Evolutionary conservation across 257 asterid genomes (phyloP), one percentile per base, ranked within the genome.

Genomic region (Gentiana macrophylla): DNA sequence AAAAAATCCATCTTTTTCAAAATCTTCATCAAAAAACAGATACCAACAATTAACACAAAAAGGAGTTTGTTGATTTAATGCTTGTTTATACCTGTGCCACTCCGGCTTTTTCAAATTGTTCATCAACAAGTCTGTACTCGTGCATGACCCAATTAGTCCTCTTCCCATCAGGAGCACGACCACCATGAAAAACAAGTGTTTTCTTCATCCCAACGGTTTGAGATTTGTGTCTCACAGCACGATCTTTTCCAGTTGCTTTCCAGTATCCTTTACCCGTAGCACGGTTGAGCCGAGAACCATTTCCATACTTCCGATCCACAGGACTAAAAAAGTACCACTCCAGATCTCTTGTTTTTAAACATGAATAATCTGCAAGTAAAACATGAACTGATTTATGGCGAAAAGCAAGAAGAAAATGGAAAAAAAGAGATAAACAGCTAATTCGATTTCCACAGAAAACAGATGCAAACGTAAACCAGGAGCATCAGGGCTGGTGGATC

Each of bases 131-230:
- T 65, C 97, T 71, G 61, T 89, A 89, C 79, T 89, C 97, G 6
- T 89, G 97, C 97, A 89, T 89, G 7, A 89, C 97, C 97, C 97
- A 89, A 43, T 89, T 89, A 2, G 97, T 84, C 57, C 96, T 69
- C 80, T 84, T 77, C 11, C 96, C 96, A 63, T 82, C 94, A 5
- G 96, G 96, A 35, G 96, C 96, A 64, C 96, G 80, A 8, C 94
- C 96, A 8, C 81, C 79, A 53, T 88, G 97, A 70, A 85, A 89
- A 62, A 85, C 95, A 8, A 89, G 84, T 0, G 97, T 89, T 57
- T 89, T 89, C 70, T 88, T 88, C 96, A 88, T 88, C 47, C 96
- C 96, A 56, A 80, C 82, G 4, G 81, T 72, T 46, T 70, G 70
- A 53, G 62, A 63, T 55, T 82, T 77, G 61, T 88, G 96, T 4